Evolutionary conservation across 768 basidiomycete species (phyloP), one percentile per base, ranked within the genome.

Genomic region (Auriscalpium microsporum): DNA sequence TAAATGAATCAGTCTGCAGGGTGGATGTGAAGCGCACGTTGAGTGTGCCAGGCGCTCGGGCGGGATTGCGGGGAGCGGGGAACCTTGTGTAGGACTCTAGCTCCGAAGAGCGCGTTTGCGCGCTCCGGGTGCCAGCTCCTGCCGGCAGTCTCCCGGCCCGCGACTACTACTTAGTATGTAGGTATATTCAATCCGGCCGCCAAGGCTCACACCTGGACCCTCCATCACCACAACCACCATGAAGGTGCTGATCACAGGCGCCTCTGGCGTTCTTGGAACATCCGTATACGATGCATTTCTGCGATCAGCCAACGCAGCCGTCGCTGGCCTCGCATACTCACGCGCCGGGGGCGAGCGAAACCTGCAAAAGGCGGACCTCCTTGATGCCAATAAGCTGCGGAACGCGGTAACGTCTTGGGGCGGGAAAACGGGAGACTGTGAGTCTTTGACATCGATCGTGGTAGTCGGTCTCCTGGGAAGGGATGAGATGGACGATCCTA

Each of bases 251-350:
- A 67, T 86, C 7, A 8, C 70, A 94, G 94, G 94, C 59, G 94
- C 94, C 54, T 94, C 92, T 37, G 95, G 95, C 33, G 80, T 97
- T 9, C 80, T 98, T 10, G 95, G 95, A 10, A 75, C 86, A 8
- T 90, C 90, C 1, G 81, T 95, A 9, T 80, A 79, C 65, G 66
- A 73, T 23, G 83, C 86, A 2, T 92, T 94, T 17, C 28, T 21
- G 21, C 21, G 28, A 28, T 28, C 28, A 28, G 28, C 28, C 28
- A 42, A 46, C 75, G 73, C 75, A 38, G 62, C 63, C 10, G 79
- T 87, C 45, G 71, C 86, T 52, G 85, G 85, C 1, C 78, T 94
- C n/a, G 85, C 88, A 4, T 76, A 84, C 69, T 82, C 87, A 11
- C 82, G 88, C 58, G 70, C 82, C 3, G 77, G 72, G 4, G 74